These are phyloP conservation scores for Aspergillus sp. DNA, from an alignment of 2,329 filamentous ascomycete species.

Conservation along the genomic window DNA sequence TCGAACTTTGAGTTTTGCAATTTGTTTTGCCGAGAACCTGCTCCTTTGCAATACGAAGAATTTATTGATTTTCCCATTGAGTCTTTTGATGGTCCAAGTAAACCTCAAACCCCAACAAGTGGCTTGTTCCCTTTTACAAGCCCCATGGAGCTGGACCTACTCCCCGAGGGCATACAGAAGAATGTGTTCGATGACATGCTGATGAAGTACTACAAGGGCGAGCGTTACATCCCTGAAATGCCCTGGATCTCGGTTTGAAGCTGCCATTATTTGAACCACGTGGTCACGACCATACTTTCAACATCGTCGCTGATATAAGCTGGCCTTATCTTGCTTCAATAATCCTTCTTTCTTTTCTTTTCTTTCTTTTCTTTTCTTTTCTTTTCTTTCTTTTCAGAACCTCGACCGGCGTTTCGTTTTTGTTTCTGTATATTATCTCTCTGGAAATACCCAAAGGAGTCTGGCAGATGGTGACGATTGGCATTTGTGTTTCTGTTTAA, in stretches of 20 bases:
- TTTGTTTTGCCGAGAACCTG: neutral
- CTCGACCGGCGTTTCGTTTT: neutral
- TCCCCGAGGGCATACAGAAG: neutral
- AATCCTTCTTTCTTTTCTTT: neutral
- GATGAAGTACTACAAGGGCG: neutral
- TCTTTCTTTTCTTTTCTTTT: neutral
- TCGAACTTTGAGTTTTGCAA: neutral
- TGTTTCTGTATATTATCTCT: neutral
- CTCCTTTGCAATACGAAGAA: neutral
- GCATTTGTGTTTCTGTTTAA: neutral
- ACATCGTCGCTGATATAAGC: neutral
- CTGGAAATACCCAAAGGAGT: neutral
- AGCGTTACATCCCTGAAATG: neutral
- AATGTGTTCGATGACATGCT: constrained; percentile 6
- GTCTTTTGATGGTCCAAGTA: neutral
- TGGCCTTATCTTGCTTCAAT: neutral
- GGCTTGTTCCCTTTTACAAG: neutral
- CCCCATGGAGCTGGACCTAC: neutral
- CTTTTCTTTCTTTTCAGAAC: neutral
- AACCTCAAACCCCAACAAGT: neutral
- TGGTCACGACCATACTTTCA: neutral
- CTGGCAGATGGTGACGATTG: neutral
- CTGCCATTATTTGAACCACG: too few relatives aligned
- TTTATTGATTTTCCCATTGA: neutral
- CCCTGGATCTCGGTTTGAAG: neutral